These are phyloP conservation scores for Chaetomium olivaceum DNA, from an alignment of 2,329 filamentous ascomycete genomes.

Conservation along the genomic window DNA sequence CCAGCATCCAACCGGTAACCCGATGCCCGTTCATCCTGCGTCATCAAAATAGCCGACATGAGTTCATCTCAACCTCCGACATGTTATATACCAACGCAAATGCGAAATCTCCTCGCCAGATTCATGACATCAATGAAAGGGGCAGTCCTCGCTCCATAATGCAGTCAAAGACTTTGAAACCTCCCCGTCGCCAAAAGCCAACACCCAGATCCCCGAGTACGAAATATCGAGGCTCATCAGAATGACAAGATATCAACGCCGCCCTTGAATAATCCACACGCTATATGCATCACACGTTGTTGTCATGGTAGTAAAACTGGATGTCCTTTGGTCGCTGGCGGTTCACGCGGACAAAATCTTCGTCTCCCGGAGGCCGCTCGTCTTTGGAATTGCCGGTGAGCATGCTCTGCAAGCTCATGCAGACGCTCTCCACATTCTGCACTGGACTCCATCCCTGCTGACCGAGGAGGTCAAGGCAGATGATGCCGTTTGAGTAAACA, in stretches of 20 bases:
- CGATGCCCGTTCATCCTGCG: neutral
- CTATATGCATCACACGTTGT: constrained; percentile 58
- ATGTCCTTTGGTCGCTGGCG: constrained; percentile 81
- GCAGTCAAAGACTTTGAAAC: constrained; percentile 17
- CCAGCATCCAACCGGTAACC: neutral
- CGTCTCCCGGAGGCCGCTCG: constrained; percentile 86
- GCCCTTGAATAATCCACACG: no score
- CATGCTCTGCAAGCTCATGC: constrained; percentile 98
- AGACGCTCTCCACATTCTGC: constrained; percentile 94
- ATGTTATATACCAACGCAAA: neutral
- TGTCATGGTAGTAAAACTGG: constrained; percentile 91
- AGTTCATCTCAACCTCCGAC: neutral
- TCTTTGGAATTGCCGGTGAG: constrained; percentile 90
- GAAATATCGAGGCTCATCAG: neutral
- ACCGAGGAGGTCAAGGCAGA: constrained; percentile 91
- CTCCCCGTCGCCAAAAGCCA: constrained; percentile 19
- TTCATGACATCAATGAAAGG: neutral
- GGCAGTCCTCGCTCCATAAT: constrained; percentile 18
- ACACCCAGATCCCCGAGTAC: constrained; percentile 27
- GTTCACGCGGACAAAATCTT: constrained; percentile 82
- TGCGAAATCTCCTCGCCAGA: constrained; percentile 9
- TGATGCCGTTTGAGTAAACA: constrained; percentile 98
- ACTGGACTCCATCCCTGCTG: constrained; percentile 91
- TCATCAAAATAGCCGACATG: neutral
- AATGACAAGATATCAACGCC: no score